Evolutionary conservation across 2,329 filamentous ascomycete genomes (phyloP), one percentile per base, ranked within the genome.

Genomic region (Aspergillus nomiae): DNA sequence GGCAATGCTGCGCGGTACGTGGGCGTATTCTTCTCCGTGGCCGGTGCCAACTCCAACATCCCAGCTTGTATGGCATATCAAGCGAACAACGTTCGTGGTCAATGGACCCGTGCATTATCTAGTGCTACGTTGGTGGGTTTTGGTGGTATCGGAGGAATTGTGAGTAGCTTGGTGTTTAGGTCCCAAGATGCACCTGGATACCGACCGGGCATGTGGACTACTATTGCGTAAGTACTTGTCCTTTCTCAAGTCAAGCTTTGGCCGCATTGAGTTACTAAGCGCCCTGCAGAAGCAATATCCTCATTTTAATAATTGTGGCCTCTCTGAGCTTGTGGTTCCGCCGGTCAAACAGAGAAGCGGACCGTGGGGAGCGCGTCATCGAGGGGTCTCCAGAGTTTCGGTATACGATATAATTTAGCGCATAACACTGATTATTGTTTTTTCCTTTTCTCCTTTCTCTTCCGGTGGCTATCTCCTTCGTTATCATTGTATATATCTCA

Each of bases 81-180:
- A 80, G 90, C 91, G 51, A 95, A 94, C 80, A 96, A 96, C 77
- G 89, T 96, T 72, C 88, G 91, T 59, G 92, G 92, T 0, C 92
- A 95, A 79, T 95, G 92, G 91, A 95, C 94, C 80, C 87, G 92
- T 55, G 92, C 92, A 1, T 88, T 95, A 68, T 90, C 88, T 74
- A 91, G 88, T 63, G 90, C 92, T 2, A 90, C 89, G 0, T 84
- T 94, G 4, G 90, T 95, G 2, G 90, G 89, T 1, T 87, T 90
- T 54, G 91, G 91, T 7, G 91, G 90, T 3, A 82, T 95, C 28
- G 92, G 92, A 41, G 92, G 92, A 30, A 94, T 95, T 66, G 85
- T 87, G 1, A 91, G 91, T 21, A 87, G 86, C 67, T 81, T 92
- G 61, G 88, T 94, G 12, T 94, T 94, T 78, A 84, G 88, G 16